Percentiles rank a stretch among this genome's conserved stretches.
phyloP scores from a whole-genome alignment of 768 basidiomycete species.

The Mycena amicta region DNA sequence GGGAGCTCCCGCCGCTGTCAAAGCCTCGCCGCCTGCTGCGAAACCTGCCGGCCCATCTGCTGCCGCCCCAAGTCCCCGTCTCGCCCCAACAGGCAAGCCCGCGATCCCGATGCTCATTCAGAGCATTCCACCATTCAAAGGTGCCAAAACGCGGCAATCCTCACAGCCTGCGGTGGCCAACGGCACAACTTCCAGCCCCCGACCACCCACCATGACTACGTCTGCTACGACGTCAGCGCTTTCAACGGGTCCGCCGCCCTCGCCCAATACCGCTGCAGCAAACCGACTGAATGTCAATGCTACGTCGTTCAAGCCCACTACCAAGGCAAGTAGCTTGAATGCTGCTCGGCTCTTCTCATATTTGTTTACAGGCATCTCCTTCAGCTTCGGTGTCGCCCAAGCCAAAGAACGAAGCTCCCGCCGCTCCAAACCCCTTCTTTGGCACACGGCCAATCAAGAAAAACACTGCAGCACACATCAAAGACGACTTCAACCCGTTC shows the following conservation, averaged over 20 bases:
- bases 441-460: constrained; percentile 79
- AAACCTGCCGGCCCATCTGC: constrained; percentile 35
- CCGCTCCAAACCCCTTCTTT: constrained; percentile 86
- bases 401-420: constrained; percentile 58
- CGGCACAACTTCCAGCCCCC: constrained; percentile 7
- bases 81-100: constrained; percentile 45
- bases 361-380: constrained; percentile 38
- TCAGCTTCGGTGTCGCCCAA: constrained; percentile 64
- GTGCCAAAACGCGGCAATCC: constrained; percentile 43
- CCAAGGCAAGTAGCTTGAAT: constrained; percentile 70
- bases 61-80: constrained; percentile 31
- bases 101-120: constrained; percentile 79
- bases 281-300: constrained; percentile 85
- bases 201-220: constrained; percentile 23
- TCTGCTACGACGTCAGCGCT: constrained; percentile 25
- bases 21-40: constrained; percentile 30
- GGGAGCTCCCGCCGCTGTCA: constrained; percentile 19
- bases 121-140: constrained; percentile 88
- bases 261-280: constrained; percentile 54
- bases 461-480: constrained; percentile 74
- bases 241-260: constrained; percentile 35
- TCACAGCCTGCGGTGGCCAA: constrained; percentile 13
- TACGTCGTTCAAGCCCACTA: constrained; percentile 87
- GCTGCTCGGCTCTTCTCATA: background rate
- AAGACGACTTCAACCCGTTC: constrained; percentile 98